A percentile compares a stretch with the other conserved stretches of the same genome.
Evolutionary conservation across 257 asterid genomes (phyloP).

Genomic region (Scutellaria minor): DNA sequence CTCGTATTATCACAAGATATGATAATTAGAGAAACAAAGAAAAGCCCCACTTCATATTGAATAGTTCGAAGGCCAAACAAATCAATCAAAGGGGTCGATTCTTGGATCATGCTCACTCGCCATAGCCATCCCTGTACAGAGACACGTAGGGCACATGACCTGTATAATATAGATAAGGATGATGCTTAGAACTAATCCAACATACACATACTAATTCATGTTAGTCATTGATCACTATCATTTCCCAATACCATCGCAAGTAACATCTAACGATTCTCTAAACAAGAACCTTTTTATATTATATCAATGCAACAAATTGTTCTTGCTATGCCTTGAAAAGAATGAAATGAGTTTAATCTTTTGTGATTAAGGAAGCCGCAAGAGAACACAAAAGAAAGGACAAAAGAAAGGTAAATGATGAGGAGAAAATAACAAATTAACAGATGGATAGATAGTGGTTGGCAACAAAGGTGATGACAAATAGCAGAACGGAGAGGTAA

Average conservation of each 20-base stretch:
- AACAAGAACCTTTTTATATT: background rate
- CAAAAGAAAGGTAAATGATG: background rate
- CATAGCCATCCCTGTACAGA: slow-evolving; percentile 98
- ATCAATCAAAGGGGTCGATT: slow-evolving; percentile 83
- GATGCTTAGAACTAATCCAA: background rate
- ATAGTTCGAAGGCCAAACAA: background rate
- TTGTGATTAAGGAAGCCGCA: background rate
- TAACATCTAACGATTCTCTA: too few species aligned
- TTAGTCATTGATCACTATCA: background rate
- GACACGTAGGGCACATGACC: slow-evolving; percentile 99
- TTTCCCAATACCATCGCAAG: background rate
- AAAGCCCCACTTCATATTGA: background rate
- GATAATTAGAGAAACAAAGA: background rate
- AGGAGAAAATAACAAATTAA: background rate
- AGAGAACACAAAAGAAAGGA: too few species aligned
- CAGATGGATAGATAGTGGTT: background rate
- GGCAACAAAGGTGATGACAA: background rate
- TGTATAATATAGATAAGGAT: slow-evolving; percentile 39
- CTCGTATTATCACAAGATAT: background rate
- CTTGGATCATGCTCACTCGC: slow-evolving; percentile 97
- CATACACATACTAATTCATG: background rate
- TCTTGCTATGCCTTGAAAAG: background rate
- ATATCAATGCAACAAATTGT: background rate
- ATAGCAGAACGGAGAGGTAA: background rate
- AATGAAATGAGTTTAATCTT: background rate